A percentile compares a stretch with the other conserved stretches of the same genome.
These are phyloP conservation scores for Saccharata proteae DNA, from an alignment of 2,329 filamentous ascomycete species.

Conservation along the genomic window DNA sequence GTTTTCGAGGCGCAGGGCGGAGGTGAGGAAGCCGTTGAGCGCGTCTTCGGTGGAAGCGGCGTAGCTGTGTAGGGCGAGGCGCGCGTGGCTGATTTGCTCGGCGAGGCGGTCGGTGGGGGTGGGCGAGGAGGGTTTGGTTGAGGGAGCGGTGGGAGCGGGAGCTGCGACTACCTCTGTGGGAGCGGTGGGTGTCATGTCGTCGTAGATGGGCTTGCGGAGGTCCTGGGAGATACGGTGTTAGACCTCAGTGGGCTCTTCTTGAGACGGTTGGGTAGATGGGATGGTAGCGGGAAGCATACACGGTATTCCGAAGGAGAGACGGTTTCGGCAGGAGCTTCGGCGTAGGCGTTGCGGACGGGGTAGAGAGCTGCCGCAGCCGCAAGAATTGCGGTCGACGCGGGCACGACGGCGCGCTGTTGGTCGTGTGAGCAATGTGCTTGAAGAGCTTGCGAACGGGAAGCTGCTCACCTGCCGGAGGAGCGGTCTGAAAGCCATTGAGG, in stretches of 20 bases:
- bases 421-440: constrained; percentile 10
- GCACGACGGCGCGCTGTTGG: constrained; percentile 37
- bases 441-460: constrained; percentile 8
- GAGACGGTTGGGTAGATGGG: background rate
- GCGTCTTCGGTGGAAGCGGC: constrained; percentile 65
- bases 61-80: constrained; percentile 68
- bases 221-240: constrained; percentile 11
- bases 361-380: constrained; percentile 34
- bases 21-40: constrained; percentile 71
- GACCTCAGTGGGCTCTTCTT: too few relatives aligned
- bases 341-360: constrained; percentile 34
- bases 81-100: constrained; percentile 64
- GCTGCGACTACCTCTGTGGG: constrained; percentile 16
- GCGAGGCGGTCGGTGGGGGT: constrained; percentile 87
- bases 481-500: constrained; percentile 41
- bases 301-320: constrained; percentile 1
- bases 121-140: constrained; percentile 34
- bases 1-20: constrained; percentile 73
- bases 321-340: constrained; percentile 29
- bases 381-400: constrained; percentile 31
- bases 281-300: background rate
- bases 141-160: constrained; percentile 21
- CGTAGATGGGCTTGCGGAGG: constrained; percentile 61
- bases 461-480: constrained; percentile 39
- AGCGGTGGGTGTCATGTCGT: constrained; percentile 39